Evolutionary conservation across 176 grass and related monocot genomes (phyloP).

Genomic region (sorghum (Sorghum bicolor)): DNA sequence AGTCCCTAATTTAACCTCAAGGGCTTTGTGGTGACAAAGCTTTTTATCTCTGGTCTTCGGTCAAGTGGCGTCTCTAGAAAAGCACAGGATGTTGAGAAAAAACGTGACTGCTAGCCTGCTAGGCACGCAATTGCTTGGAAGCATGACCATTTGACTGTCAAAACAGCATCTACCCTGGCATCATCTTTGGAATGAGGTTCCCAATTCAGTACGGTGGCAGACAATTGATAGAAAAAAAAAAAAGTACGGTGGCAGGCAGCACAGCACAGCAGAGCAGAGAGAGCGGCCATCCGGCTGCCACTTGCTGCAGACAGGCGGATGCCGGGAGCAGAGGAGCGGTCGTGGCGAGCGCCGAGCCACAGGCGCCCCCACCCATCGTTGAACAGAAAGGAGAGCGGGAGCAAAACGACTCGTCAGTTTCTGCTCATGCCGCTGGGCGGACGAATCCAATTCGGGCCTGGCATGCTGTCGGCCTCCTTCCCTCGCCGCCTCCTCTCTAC

Average conservation of each 20-base stretch:
- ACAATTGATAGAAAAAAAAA: too few species aligned
- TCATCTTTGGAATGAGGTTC: background rate
- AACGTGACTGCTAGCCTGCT: too few species aligned
- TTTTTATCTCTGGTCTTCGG: too few species aligned
- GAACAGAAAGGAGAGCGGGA: background rate
- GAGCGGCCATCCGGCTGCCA: background rate
- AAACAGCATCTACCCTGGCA: background rate
- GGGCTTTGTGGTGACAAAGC: too few species aligned
- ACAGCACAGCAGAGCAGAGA: background rate
- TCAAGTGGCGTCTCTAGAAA: too few species aligned
- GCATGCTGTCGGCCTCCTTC: background rate
- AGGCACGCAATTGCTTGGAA: background rate
- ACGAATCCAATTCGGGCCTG: constrained; percentile 22
- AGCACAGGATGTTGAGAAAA: too few species aligned
- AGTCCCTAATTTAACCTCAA: too few species aligned
- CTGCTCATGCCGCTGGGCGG: background rate
- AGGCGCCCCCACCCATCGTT: background rate
- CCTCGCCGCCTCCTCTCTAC: background rate
- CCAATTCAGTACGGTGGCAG: too few species aligned
- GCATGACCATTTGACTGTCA: background rate
- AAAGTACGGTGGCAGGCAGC: background rate
- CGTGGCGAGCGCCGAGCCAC: background rate
- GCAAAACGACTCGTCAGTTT: background rate
- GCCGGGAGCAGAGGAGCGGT: background rate
- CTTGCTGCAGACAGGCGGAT: background rate